phyloP scores from a whole-genome alignment of 352 stramenopile species.

The Phytophthora melonis region DNA sequence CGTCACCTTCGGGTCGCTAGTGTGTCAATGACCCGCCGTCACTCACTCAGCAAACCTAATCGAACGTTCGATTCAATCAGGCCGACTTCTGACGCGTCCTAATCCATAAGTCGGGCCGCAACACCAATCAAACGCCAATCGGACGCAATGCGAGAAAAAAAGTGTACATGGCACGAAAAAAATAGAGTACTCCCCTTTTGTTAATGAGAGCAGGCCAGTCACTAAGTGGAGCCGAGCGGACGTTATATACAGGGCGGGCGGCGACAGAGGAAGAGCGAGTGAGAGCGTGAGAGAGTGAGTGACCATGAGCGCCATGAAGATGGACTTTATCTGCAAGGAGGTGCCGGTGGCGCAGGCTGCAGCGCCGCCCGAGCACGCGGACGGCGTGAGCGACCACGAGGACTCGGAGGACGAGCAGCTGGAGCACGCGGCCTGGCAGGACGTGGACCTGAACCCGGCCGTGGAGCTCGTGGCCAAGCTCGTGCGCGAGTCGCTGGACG shows the following conservation, averaged over 20 bases:
- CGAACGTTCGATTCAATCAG: too few relatives aligned
- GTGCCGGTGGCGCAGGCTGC: conserved; percentile 23
- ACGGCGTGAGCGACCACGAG: conserved; percentile 78
- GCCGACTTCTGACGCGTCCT: too few relatives aligned
- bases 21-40: too few relatives aligned
- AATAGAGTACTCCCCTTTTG: neutral
- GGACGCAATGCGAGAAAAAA: too few relatives aligned
- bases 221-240: conserved; percentile 17
- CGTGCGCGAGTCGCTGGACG: conserved; percentile 75
- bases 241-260: conserved; percentile 9
- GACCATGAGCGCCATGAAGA: conserved; percentile 82
- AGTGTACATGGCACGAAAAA: too few relatives aligned
- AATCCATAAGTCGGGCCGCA: too few relatives aligned
- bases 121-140: too few relatives aligned
- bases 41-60: neutral
- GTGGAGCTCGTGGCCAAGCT: conserved; percentile 74
- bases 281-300: too few relatives aligned
- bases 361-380: conserved; percentile 31
- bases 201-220: conserved; percentile 14
- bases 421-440: conserved; percentile 79
- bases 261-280: neutral
- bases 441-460: conserved; percentile 85
- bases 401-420: conserved; percentile 87
- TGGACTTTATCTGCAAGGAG: conserved; percentile 86
- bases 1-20: too few relatives aligned